Conservation (phyloP, 139 green algal species). For the Coccomyxa sp. region DNA sequence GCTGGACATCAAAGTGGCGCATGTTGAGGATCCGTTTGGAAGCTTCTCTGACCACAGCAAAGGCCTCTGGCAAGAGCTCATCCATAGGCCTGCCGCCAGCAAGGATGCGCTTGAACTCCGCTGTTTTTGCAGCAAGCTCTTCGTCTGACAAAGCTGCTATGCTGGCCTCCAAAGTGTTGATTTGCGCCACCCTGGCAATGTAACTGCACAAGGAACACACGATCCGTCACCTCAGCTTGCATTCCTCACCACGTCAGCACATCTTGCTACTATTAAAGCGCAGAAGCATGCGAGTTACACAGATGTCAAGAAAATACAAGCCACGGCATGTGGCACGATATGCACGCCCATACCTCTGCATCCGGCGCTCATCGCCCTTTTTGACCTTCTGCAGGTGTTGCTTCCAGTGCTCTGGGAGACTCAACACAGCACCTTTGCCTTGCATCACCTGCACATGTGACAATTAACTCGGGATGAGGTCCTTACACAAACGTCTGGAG, state of each 20-base stretch:
- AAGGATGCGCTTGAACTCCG: slow-evolving; percentile 38
- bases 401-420: slow-evolving; percentile 12
- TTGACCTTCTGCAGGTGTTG: slow-evolving; percentile 4
- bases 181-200: slow-evolving; percentile 50
- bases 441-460: too few species aligned
- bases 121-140: slow-evolving; percentile 56
- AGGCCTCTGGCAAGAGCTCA: slow-evolving; percentile 73
- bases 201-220: slow-evolving; percentile 21
- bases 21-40: slow-evolving; percentile 78
- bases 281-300: background rate
- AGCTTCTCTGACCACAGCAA: slow-evolving; percentile 90
- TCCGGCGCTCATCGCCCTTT: slow-evolving; percentile 2
- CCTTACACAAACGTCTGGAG: too few species aligned
- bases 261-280: background rate
- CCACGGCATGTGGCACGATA: background rate
- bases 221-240: background rate
- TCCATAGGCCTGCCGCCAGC: slow-evolving; percentile 45
- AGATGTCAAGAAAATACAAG: background rate
- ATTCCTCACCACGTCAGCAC: background rate
- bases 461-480: too few species aligned
- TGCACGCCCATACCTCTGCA: background rate
- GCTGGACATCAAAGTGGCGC: slow-evolving; percentile 90
- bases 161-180: slow-evolving; percentile 73
- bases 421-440: background rate
- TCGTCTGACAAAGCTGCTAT: slow-evolving; percentile 69